Evolutionary conservation across 2,329 filamentous ascomycete genomes (phyloP), one percentile per base, ranked within the genome.

Genomic region (Conoideocrella luteorostrata): DNA sequence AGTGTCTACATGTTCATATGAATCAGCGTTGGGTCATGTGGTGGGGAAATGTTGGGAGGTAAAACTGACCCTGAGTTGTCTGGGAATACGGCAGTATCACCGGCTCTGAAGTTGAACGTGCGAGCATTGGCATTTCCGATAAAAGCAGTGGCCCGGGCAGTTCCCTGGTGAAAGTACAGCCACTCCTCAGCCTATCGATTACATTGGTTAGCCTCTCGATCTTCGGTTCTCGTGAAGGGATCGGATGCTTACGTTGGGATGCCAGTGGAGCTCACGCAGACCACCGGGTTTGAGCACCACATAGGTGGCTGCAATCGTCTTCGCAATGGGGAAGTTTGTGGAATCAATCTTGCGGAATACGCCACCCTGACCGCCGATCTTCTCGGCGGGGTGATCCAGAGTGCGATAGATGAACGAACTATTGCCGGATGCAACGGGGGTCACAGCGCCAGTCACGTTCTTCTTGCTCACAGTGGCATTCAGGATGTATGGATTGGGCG

Each of bases 11-110:
- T 38, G 11, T 3, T 26, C 30, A 6, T 24, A 20, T 7, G 23
- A 2, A 3, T 30, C 29, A 26, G n/a, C 4, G 10, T 12, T 36
- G 15, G 5, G 21, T 17, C 9, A 5, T n/a, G 12, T 11, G n/a
- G 13, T 24, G 12, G 15, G 29, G 11, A 21, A 9, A 4, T 36
- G 17, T 11, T 12, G 5, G 13, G 20, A n/a, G 34, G 13, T 36
- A 13, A 24, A 4, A 56, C 68, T 56, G 52, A 72, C 71, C 71
- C 62, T 48, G 70, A 70, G 57, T 85, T 85, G 50, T 83, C 80
- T 0, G 81, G 81, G 59, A 85, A 85, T 0, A 79, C 78, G 7
- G 75, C 81, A 2, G 79, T 83, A 48, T 86, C 82, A n/a, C 82
- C 81, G 4, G 79, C 71, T 2, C 65, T 65, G 58, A 85, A 83